Conservation (phyloP, 2,329 filamentous ascomycete species). For the Westerdykella aurantiaca region DNA sequence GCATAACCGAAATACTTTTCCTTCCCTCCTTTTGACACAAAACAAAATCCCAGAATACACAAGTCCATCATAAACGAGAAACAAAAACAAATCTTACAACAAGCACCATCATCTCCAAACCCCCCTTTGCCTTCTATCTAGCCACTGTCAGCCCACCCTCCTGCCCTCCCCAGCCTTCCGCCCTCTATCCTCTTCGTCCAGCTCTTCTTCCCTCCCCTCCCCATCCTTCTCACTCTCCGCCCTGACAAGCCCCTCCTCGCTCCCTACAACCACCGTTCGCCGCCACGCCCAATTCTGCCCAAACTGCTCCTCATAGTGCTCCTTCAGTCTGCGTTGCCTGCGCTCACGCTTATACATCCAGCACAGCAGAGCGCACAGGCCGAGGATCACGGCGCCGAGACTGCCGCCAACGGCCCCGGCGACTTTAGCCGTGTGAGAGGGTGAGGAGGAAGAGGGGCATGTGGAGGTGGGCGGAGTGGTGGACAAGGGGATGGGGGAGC, state of each 20-base stretch:
- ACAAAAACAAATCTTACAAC: no score
- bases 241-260: not conserved
- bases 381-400: slow-evolving; percentile 18
- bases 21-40: no score
- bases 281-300: slow-evolving; percentile 22
- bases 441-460: slow-evolving; percentile 1
- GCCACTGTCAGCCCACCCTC: not conserved
- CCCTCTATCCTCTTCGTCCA: not conserved
- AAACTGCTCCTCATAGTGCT: slow-evolving; percentile 32
- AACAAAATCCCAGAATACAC: no score
- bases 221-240: not conserved
- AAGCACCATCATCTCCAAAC: no score
- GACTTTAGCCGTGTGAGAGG: slow-evolving; percentile 18
- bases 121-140: no score
- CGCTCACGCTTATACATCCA: slow-evolving; percentile 28
- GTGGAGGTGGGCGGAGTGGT: slow-evolving; percentile 1
- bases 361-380: slow-evolving; percentile 10
- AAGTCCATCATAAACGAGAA: no score
- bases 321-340: slow-evolving; percentile 27
- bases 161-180: not conserved
- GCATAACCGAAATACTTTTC: no score
- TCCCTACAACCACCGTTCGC: slow-evolving; percentile 8
- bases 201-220: not conserved
- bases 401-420: slow-evolving; percentile 22
- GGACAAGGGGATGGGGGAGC: slow-evolving; percentile 1